Evolutionary conservation across 257 asterid species (phyloP).

Genomic region (Solanum raphanifolium): DNA sequence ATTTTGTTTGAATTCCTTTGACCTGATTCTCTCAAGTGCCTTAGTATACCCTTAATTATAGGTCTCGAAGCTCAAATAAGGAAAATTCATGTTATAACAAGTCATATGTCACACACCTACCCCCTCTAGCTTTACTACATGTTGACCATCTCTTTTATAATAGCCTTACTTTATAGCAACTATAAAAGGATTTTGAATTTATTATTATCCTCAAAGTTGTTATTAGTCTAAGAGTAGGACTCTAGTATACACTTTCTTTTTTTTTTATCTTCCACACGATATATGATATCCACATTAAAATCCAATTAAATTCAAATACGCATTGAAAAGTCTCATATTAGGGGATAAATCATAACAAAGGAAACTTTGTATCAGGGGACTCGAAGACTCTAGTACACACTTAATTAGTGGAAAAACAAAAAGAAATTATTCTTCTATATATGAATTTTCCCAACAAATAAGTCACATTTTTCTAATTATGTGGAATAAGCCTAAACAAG

Average conservation of each 20-base stretch:
- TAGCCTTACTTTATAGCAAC: not conserved
- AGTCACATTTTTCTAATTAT: not conserved
- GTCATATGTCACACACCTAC: not conserved
- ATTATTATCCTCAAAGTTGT: not conserved
- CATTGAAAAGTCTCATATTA: no score
- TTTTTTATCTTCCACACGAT: fast-evolving
- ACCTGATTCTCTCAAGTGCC: not conserved
- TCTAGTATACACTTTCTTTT: not conserved
- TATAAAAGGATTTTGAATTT: not conserved
- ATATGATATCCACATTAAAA: fast-evolving
- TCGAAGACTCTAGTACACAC: not conserved
- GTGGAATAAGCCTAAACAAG: not conserved
- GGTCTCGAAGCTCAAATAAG: not conserved
- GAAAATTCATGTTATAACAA: not conserved
- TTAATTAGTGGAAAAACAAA: not conserved
- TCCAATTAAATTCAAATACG: fast-evolving
- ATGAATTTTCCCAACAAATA: not conserved
- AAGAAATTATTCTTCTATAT: not conserved
- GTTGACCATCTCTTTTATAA: not conserved
- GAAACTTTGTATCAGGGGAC: fast-evolving
- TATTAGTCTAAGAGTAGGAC: not conserved
- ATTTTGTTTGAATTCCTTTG: not conserved
- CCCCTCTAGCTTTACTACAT: not conserved
- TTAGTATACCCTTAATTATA: not conserved
- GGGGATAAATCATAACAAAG: no score